Evolutionary conservation across 257 asterid species (phyloP), one percentile per base, ranked within the genome.

Genomic region (Solanum appendiculatum): DNA sequence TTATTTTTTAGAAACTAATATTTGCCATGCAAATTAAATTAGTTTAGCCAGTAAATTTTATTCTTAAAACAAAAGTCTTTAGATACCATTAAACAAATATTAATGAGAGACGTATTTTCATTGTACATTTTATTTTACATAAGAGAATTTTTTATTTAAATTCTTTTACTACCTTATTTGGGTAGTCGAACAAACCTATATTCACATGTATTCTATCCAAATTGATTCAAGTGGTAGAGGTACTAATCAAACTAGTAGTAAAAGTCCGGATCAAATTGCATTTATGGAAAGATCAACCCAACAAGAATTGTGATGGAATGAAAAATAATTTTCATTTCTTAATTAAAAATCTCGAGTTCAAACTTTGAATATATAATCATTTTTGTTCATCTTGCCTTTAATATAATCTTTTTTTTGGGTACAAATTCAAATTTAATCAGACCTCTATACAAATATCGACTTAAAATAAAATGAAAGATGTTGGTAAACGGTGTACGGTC

Each of bases 341-440:
- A 33, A 2, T 70, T 34, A 20, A 10, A 5, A 0, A 7, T 70
- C 0, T 33, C 11, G 8, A 33, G 3, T 70, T 34, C 1, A 5
- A 20, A 18, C 0, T 69, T 1, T 8, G 0, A 68, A 2, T 18
- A 18, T 0, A 34, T 0, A 31, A 9, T 70, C 0, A 8, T 8
- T 70, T 70, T 31, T 33, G 0, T 69, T 69, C 5, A 5, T 54
- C 1, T 34, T 34, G 9, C 27, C 9, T 34, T 5, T 1, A 3
- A 8, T 70, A 9, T 16, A 5, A 20, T 18, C 0, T 7, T 7
- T 33, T 33, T 18, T 20, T 0, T 4, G 5, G 9, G 18, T 54
- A 20, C 0, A 72, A 18, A 9, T 34, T 5, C 0, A 4, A 72
- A 20, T 2, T 7, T 70, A 70, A 18, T 33, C 4, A 16, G 0